Evolutionary conservation across 2,329 filamentous ascomycete genomes (phyloP), one percentile per base, ranked within the genome.

Genomic region (Apiospora arundinis): DNA sequence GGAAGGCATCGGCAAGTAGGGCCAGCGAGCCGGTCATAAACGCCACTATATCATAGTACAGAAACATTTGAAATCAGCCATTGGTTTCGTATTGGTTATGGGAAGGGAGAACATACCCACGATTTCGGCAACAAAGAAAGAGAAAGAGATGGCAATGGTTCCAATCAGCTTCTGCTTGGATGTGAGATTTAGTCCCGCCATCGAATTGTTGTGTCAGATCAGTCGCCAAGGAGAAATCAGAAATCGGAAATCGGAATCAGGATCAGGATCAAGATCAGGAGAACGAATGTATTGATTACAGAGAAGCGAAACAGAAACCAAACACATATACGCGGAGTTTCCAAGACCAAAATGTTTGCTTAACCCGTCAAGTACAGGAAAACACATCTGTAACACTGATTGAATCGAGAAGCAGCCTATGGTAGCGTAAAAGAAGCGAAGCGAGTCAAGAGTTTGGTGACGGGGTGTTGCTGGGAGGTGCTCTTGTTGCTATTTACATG

Each of bases 1-100:
- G 93, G 75, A 95, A 94, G 0, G 93, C 92, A 84, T 95, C 93
- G 40, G 93, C 92, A 37, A 95, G 84, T 2, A 95, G 84, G 0
- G 92, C 92, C 14, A 95, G 84, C 0, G 92, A 94, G 69, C 86
- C 85, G 1, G 93, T 94, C 72, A 90, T 76, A 72, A 80, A 80
- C 37, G 78, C 79, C 67, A 79, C 78, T 80, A 28, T 48, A n/a
- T 16, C 79, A 28, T 48, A n/a, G 16, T 16, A 37, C 21, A 67
- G 23, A 14, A 0, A 25, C 16, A 42, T 11, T 9, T 21, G 18
- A 3, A 18, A n/a, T 63, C 23, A 40, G 42, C 66, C 40, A 66
- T 21, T 56, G 28, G 16, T n/a, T 8, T n/a, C 9, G 8, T 42
- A 48, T 21, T 37, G 8, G 42, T n/a, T n/a, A 60, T 73, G 40